A percentile compares a stretch with the other conserved stretches of the same genome.
Evolutionary conservation across 2,329 filamentous ascomycete species (phyloP).

Genomic region (Aspergillus eucalypticola): DNA sequence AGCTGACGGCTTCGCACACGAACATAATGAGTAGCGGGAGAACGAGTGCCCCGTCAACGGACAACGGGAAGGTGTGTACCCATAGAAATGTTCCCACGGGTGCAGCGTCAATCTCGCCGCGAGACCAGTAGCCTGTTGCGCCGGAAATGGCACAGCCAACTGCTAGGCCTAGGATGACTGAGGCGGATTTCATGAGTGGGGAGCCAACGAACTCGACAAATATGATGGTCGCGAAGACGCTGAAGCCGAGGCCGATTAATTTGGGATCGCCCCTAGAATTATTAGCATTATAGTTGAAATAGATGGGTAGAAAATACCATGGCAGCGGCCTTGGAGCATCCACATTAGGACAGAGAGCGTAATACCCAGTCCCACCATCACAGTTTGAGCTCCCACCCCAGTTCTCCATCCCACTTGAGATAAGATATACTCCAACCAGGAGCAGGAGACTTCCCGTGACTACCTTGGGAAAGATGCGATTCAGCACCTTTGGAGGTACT

Average conservation of each 20-base stretch:
- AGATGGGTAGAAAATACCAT: constrained; percentile 50
- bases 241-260: constrained; percentile 77
- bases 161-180: constrained; percentile 72
- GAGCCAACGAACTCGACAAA: constrained; percentile 78
- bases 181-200: constrained; percentile 80
- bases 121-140: constrained; percentile 75
- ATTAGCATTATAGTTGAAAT: background rate
- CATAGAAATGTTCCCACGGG: constrained; percentile 65
- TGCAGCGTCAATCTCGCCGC: constrained; percentile 69
- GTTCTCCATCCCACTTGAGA: constrained; percentile 70
- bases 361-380: constrained; percentile 62
- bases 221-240: constrained; percentile 77
- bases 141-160: constrained; percentile 77
- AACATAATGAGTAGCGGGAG: constrained; percentile 57
- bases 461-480: constrained; percentile 76
- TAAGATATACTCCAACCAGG: constrained; percentile 72
- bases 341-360: constrained; percentile 65
- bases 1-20: constrained; percentile 65
- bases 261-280: constrained; percentile 62
- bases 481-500: constrained; percentile 66
- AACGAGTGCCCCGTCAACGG: constrained; percentile 63
- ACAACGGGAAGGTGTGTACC: constrained; percentile 65
- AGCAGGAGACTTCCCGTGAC: constrained; percentile 71
- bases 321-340: constrained; percentile 69
- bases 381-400: constrained; percentile 64